These are phyloP conservation scores for Salinomyces thailandicus DNA, from an alignment of 2,329 filamentous ascomycete genomes.

Conservation along the genomic window DNA sequence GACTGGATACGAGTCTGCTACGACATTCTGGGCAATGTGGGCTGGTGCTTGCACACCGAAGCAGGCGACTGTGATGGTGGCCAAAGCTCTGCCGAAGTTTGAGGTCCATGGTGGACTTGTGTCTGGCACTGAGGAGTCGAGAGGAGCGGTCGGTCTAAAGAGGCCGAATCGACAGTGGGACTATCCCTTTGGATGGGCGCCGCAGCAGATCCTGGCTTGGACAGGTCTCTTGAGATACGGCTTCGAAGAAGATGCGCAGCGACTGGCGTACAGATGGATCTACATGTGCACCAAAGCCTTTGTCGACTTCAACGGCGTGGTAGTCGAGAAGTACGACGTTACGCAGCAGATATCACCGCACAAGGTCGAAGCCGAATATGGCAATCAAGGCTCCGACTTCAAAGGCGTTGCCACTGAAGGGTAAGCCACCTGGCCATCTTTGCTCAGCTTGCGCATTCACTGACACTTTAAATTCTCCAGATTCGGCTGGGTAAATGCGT, in stretches of 20 bases:
- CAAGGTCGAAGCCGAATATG: conserved; percentile 91
- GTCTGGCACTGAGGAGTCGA: conserved; percentile 80
- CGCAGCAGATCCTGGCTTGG: conserved; percentile 97
- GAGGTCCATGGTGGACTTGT: conserved; percentile 81
- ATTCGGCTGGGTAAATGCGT: conserved; percentile 98
- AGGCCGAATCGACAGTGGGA: conserved; percentile 97
- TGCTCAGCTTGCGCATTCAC: not conserved
- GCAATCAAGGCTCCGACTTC: conserved; percentile 91
- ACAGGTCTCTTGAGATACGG: conserved; percentile 84
- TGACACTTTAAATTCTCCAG: conserved; percentile 36
- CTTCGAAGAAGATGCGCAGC: conserved; percentile 79
- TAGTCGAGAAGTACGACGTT: conserved; percentile 98
- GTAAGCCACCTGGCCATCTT: conserved; percentile 45
- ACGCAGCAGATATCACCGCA: conserved; percentile 83
- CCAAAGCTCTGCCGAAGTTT: conserved; percentile 72
- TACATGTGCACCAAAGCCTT: conserved; percentile 99
- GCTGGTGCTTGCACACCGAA: conserved; percentile 75
- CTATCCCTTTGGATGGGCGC: conserved; percentile 95
- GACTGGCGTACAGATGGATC: conserved; percentile 89
- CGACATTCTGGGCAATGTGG: conserved; percentile 97
- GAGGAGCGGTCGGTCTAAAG: conserved; percentile 66
- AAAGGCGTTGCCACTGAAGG: conserved; percentile 93
- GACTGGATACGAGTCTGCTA: conserved; percentile 78
- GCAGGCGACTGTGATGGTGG: conserved; percentile 76
- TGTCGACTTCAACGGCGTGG: conserved; percentile 95